Conservation (phyloP, 2,329 filamentous ascomycete genomes). For the Microthyrium microscopicum region DNA sequence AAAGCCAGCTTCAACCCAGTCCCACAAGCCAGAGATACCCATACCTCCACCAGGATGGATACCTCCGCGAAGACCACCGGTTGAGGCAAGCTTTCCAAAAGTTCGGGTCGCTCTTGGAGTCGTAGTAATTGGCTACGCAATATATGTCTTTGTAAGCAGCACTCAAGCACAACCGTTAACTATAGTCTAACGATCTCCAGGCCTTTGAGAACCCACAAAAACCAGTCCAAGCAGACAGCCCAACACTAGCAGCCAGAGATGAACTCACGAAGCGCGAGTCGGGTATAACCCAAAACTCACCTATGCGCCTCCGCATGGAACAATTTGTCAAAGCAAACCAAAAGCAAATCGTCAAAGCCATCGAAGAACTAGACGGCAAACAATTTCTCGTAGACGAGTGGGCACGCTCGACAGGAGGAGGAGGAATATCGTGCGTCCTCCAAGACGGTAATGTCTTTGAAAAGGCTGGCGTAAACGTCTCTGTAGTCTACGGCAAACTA, state of each 20-base stretch:
- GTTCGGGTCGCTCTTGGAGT: no score
- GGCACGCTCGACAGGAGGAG: constrained; percentile 74
- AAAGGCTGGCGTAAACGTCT: constrained; percentile 91
- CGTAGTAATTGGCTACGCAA: no score
- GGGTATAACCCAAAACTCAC: constrained; percentile 58
- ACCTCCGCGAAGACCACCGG: no score
- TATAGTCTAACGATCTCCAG: no score
- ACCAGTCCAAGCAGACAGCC: constrained; percentile 35
- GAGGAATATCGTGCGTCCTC: constrained; percentile 84
- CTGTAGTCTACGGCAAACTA: constrained; percentile 82
- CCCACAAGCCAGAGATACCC: no score
- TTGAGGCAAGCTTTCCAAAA: no score
- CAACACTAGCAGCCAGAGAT: constrained; percentile 73
- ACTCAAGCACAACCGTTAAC: no score
- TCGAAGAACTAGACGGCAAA: constrained; percentile 70
- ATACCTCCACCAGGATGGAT: no score
- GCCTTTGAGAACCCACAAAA: no score
- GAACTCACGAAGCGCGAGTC: constrained; percentile 62
- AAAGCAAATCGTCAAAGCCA: constrained; percentile 64
- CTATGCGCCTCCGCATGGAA: constrained; percentile 97
- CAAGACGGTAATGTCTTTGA: constrained; percentile 96
- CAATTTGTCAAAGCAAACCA: constrained; percentile 89
- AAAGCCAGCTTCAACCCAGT: no score
- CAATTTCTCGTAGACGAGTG: constrained; percentile 75
- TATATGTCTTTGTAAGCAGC: no score